phyloP scores from a whole-genome alignment of 352 stramenopile genomes.

The Phytophthora multivora region DNA sequence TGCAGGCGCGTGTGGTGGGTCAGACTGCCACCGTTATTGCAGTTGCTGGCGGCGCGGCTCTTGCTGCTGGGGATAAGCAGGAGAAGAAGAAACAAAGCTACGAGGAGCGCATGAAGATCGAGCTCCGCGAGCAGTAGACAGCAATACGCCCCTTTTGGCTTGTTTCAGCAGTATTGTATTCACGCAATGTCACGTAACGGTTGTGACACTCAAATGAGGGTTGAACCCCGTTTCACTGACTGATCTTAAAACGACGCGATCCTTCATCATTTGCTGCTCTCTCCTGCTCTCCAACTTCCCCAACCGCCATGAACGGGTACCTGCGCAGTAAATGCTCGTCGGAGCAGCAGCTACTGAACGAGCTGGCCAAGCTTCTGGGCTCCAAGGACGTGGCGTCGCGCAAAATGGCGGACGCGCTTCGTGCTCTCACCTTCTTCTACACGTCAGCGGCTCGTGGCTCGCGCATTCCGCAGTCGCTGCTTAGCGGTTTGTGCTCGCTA shows the following conservation, averaged over 20 bases:
- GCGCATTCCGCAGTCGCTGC: constrained; percentile 60
- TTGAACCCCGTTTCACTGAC: neutral
- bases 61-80: constrained; percentile 55
- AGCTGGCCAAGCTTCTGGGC: constrained; percentile 65
- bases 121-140: constrained; percentile 39
- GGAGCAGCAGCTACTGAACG: constrained; percentile 86
- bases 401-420: constrained; percentile 70
- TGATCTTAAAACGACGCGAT: constrained; percentile 41
- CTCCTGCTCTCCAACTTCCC: neutral
- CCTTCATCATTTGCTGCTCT: constrained; percentile 3
- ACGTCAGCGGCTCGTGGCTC: constrained; percentile 54
- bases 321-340: constrained; percentile 73
- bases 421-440: constrained; percentile 79
- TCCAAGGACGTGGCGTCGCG: constrained; percentile 71
- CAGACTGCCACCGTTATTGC: constrained; percentile 77
- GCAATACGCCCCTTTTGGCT: neutral
- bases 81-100: constrained; percentile 62
- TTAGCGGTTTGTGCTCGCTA: constrained; percentile 66
- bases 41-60: constrained; percentile 50
- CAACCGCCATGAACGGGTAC: constrained; percentile 65
- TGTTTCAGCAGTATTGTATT: neutral
- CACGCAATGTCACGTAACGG: constrained; percentile 4
- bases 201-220: constrained; percentile 8
- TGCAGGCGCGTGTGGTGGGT: constrained; percentile 77
- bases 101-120: constrained; percentile 74